Conservation (phyloP, 148 eudicot species). For the Vaccinium vitisidaea region DNA sequence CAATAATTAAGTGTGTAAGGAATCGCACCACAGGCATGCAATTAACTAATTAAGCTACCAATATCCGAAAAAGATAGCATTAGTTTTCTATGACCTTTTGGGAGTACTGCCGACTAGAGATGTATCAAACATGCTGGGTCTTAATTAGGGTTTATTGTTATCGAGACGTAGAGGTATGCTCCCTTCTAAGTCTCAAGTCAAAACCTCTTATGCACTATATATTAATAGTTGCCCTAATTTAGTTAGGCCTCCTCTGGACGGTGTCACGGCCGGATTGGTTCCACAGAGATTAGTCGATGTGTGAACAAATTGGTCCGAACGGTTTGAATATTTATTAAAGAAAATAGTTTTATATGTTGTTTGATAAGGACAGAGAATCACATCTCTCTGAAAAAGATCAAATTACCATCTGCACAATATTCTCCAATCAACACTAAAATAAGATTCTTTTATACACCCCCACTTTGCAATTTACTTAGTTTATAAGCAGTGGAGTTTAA, state of each 20-base stretch:
- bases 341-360: not conserved
- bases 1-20: slow-evolving; percentile 1
- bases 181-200: too few relatives aligned
- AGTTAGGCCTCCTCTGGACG: too few relatives aligned
- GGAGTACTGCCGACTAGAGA: not conserved
- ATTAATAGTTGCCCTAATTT: too few relatives aligned
- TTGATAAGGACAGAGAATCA: not conserved
- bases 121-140: not conserved
- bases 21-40: not conserved
- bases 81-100: not conserved
- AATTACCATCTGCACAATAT: not conserved
- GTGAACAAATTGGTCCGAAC: not conserved
- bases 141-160: not conserved
- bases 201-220: too few relatives aligned
- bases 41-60: not conserved
- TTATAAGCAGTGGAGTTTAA: not conserved
- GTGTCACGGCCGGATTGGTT: not conserved
- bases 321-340: not conserved
- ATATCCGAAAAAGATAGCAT: not conserved
- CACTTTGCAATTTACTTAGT: not conserved
- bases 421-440: not conserved
- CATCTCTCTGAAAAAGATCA: not conserved
- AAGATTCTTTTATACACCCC: too few relatives aligned
- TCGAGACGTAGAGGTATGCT: too few relatives aligned
- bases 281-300: not conserved